Evolutionary conservation across 306 rosid genomes (phyloP).

Genomic region (Elaeagnus macrophylla): DNA sequence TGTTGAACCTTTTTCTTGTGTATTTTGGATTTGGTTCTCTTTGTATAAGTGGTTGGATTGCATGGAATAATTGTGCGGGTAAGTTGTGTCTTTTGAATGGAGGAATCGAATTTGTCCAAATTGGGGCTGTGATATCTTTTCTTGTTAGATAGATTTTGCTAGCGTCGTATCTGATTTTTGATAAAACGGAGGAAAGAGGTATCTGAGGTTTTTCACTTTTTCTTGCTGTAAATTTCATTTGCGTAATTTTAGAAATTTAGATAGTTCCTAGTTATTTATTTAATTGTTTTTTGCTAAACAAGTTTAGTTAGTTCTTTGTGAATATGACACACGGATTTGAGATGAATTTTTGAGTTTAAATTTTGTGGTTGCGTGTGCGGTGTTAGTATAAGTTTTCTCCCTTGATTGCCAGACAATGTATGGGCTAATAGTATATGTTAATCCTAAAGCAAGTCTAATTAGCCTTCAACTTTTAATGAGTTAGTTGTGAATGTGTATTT

Average conservation of each 20-base stretch:
- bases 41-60: conserved; percentile 4
- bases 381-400: too few relatives aligned
- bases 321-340: too few relatives aligned
- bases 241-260: neutral
- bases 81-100: neutral
- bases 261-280: too few relatives aligned
- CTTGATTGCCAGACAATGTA: conserved; percentile 4
- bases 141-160: conserved; percentile 2
- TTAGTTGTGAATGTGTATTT: neutral
- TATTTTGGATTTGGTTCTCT: conserved; percentile 24
- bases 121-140: neutral
- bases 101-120: conserved; percentile 1
- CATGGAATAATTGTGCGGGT: conserved; percentile 17
- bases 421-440: neutral
- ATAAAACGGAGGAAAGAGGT: conserved; percentile 1
- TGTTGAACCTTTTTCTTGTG: conserved; percentile 17
- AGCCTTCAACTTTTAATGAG: neutral
- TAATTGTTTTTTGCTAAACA: too few relatives aligned
- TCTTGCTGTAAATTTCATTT: too few relatives aligned
- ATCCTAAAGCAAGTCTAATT: too few relatives aligned
- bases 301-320: too few relatives aligned
- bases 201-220: too few relatives aligned
- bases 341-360: too few relatives aligned
- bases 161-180: conserved; percentile 2
- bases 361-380: too few relatives aligned